Conservation (phyloP, 176 grass and related monocot genomes). For the Chrysopogon serrulatus region DNA sequence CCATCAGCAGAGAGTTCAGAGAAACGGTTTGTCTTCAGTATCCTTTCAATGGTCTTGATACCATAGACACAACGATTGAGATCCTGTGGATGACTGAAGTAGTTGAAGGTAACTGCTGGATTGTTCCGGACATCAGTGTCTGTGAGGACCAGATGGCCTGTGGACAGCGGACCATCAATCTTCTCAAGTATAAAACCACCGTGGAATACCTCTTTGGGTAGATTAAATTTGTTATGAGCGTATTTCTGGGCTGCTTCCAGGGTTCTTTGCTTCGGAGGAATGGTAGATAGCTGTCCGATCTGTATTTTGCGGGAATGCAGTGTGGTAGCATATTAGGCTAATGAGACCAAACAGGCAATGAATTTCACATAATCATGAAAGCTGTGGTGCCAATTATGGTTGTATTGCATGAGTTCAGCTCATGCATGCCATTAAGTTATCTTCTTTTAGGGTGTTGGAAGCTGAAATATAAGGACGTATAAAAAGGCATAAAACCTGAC, state of each 20-base stretch:
- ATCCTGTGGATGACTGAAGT: slow-evolving; percentile 71
- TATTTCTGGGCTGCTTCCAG: slow-evolving; percentile 55
- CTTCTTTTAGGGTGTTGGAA: background rate
- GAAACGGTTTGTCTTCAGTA: slow-evolving; percentile 68
- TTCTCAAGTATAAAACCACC: slow-evolving; percentile 85
- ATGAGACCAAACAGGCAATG: background rate
- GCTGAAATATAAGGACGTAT: background rate
- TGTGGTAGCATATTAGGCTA: slow-evolving; percentile 1
- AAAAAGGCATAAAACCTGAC: background rate
- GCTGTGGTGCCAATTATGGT: background rate
- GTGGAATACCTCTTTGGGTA: slow-evolving; percentile 66
- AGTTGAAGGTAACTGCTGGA: slow-evolving; percentile 87
- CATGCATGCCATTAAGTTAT: background rate
- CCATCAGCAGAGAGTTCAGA: slow-evolving; percentile 39
- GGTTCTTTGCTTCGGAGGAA: slow-evolving; percentile 64
- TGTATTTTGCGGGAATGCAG: slow-evolving; percentile 30
- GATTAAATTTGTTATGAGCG: slow-evolving; percentile 42
- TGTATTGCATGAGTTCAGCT: background rate
- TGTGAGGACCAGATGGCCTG: slow-evolving; percentile 54
- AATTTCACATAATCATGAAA: slow-evolving; percentile 1
- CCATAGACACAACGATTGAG: slow-evolving; percentile 58
- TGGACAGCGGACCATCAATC: slow-evolving; percentile 60
- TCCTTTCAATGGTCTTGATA: slow-evolving; percentile 56
- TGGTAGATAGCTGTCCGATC: slow-evolving; percentile 80
- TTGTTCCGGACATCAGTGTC: slow-evolving; percentile 57